Evolutionary conservation across 768 basidiomycete genomes (phyloP).

Genomic region (Rhizopogon sp.): DNA sequence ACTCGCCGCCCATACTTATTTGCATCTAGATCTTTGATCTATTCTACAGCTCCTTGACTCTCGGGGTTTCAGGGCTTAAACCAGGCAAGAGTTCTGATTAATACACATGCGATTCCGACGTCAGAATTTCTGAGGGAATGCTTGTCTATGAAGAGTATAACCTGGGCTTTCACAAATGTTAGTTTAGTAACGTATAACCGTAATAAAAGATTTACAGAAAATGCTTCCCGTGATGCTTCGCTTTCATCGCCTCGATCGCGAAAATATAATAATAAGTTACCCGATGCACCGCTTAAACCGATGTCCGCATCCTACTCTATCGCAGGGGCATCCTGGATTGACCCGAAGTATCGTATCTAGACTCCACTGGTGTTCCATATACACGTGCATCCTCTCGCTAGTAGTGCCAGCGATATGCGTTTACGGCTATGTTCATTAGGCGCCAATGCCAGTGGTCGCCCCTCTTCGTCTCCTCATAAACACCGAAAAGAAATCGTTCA

Average conservation of each 20-base stretch:
- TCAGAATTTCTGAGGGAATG: background rate
- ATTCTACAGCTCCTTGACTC: background rate
- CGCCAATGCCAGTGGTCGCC: background rate
- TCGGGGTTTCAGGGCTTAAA: background rate
- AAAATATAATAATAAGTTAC: background rate
- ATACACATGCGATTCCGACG: background rate
- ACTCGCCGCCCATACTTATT: background rate
- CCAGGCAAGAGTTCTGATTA: background rate
- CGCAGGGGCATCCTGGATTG: background rate
- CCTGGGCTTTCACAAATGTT: background rate
- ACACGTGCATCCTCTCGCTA: background rate
- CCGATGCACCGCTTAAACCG: background rate
- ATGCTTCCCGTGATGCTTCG: background rate
- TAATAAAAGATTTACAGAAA: background rate
- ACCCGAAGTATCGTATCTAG: background rate
- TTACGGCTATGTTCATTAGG: background rate
- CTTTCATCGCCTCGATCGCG: background rate
- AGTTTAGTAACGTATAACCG: background rate
- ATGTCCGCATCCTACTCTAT: background rate
- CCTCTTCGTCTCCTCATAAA: slow-evolving; percentile 1
- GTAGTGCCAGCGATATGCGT: background rate
- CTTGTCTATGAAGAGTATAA: background rate
- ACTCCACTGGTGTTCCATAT: background rate
- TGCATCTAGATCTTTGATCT: too few relatives aligned
- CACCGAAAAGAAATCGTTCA: background rate